phyloP scores from a whole-genome alignment of 129 eudicot species.

The Oenanthe sinensis region DNA sequence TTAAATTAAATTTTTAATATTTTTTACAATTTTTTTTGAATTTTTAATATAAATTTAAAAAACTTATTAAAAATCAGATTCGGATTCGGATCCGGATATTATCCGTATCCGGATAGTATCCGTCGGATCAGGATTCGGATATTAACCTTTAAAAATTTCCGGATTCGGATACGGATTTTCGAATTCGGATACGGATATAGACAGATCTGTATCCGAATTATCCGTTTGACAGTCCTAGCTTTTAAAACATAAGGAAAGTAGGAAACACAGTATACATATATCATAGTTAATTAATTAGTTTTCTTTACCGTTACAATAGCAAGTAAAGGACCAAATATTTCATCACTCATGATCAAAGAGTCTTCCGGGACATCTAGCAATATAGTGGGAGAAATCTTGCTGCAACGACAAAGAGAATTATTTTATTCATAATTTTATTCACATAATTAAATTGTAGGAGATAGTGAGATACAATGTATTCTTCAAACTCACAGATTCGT shows the following conservation, averaged over 20 bases:
- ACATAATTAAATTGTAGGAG: not conserved
- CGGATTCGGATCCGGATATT: too few relatives aligned
- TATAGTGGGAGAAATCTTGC: constrained; percentile 6
- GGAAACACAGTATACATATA: not conserved
- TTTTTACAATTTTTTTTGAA: too few relatives aligned
- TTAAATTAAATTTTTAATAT: too few relatives aligned
- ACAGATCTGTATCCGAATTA: too few relatives aligned
- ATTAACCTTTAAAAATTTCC: too few relatives aligned
- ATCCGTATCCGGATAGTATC: too few relatives aligned
- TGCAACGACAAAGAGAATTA: not conserved
- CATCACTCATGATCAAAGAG: constrained; percentile 1
- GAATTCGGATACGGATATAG: too few relatives aligned
- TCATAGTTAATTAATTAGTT: not conserved
- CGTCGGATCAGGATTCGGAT: too few relatives aligned
- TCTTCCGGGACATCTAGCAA: constrained; percentile 9
- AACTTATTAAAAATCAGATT: too few relatives aligned
- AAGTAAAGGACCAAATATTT: constrained; percentile 9
- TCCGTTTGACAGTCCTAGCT: too few relatives aligned
- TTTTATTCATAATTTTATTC: not conserved
- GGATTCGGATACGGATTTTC: too few relatives aligned
- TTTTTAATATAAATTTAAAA: too few relatives aligned
- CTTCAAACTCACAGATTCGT: constrained; percentile 50
- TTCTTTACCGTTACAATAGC: constrained; percentile 2
- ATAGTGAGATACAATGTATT: not conserved
- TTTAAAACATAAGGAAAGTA: not conserved